Percentiles rank a stretch among this genome's conserved stretches.
Evolutionary conservation across 1,284 basidiomycete species (phyloP).

Genomic region (Boletus coffeatus): DNA sequence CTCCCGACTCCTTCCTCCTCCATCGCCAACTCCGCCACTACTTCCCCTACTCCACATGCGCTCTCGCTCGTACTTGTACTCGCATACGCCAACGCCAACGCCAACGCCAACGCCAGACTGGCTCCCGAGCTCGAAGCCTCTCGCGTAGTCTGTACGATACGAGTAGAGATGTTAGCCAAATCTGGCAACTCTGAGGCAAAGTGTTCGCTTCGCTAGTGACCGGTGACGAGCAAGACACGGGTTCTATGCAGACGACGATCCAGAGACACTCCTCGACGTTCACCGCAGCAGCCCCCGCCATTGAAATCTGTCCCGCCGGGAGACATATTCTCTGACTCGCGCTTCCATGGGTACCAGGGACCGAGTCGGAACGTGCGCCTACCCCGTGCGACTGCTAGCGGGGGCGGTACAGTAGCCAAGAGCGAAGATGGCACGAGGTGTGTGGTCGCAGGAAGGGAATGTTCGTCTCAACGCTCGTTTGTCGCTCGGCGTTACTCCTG

Average conservation of each 20-base stretch:
- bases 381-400: conserved; percentile 47
- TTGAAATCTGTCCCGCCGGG: conserved; percentile 7
- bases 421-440: conserved; percentile 60
- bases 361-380: conserved; percentile 50
- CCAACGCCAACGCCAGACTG: too few species aligned
- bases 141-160: conserved; percentile 1
- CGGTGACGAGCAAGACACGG: conserved; percentile 1
- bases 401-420: conserved; percentile 61
- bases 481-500: conserved; percentile 7
- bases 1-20: too few species aligned
- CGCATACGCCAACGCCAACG: too few species aligned
- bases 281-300: conserved; percentile 6
- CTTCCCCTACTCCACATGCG: too few species aligned
- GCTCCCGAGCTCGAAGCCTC: background rate
- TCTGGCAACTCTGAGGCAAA: conserved; percentile 3
- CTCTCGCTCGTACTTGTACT: too few species aligned
- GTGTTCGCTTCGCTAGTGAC: background rate
- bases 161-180: conserved; percentile 8
- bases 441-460: conserved; percentile 70
- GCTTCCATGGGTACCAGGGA: conserved; percentile 41
- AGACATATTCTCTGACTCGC: conserved; percentile 39
- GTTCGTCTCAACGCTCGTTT: conserved; percentile 36
- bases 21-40: too few species aligned
- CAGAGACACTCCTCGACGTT: conserved; percentile 28
- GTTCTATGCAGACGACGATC: conserved; percentile 5